These are phyloP conservation scores for Luvunga scandens DNA, from an alignment of 345 rosid species.

Conservation along the genomic window DNA sequence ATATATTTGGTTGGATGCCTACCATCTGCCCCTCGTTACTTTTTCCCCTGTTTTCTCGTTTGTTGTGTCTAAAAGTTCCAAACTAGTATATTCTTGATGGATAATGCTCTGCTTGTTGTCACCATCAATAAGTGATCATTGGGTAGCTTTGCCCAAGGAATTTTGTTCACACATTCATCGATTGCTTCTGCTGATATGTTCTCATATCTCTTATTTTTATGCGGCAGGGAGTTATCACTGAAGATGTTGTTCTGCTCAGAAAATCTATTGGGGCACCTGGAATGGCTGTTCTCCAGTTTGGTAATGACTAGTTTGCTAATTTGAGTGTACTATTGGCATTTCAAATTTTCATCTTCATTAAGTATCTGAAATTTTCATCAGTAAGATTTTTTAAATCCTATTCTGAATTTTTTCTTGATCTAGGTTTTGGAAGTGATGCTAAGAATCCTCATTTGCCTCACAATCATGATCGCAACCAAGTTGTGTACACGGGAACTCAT, in stretches of 20 bases:
- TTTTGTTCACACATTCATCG: neutral
- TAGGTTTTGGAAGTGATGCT: conserved; percentile 84
- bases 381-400: neutral
- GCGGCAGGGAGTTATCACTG: conserved; percentile 86
- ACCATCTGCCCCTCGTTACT: neutral
- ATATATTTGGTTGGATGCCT: neutral
- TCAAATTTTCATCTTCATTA: neutral
- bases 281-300: conserved; percentile 98
- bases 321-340: neutral
- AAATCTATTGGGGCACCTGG: conserved; percentile 94
- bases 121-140: neutral
- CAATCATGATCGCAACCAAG: conserved; percentile 86
- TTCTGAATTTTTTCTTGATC: conserved; percentile 18
- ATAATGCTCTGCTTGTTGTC: neutral
- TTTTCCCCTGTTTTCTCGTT: neutral
- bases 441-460: conserved; percentile 93
- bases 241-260: conserved; percentile 85
- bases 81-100: neutral
- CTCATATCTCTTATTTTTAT: conserved; percentile 1
- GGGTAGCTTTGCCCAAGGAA: neutral
- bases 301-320: conserved; percentile 32
- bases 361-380: conserved; percentile 8
- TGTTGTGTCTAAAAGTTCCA: neutral
- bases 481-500: conserved; percentile 97
- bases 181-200: neutral